A percentile compares a stretch with the other conserved stretches of the same genome.
Conservation (phyloP, 352 stramenopile genomes). For the Phytophthora lateralis region DNA sequence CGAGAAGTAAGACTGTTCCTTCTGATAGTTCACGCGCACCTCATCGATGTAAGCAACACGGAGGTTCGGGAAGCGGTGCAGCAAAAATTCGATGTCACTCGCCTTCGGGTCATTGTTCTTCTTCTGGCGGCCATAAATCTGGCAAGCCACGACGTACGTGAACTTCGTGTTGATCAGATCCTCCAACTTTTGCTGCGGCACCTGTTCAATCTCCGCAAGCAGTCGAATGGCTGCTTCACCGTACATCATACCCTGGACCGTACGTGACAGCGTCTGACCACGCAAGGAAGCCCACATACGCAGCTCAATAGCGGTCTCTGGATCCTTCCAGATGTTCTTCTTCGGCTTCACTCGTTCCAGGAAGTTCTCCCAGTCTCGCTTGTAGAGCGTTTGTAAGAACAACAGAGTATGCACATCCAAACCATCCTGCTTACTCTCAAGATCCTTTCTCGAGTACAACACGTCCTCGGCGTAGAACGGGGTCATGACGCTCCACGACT, state of each 20-base stretch:
- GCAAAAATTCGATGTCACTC: slow-evolving; percentile 98
- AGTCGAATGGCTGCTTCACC: slow-evolving; percentile 98
- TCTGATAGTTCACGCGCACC: slow-evolving; percentile 95
- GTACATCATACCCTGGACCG: slow-evolving; percentile 99
- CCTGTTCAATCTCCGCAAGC: slow-evolving; percentile 95
- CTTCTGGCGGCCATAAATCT: slow-evolving; percentile 99
- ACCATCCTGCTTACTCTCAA: slow-evolving; percentile 96
- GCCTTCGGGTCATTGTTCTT: slow-evolving; percentile 98
- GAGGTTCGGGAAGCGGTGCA: slow-evolving; percentile 97
- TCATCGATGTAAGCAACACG: slow-evolving; percentile 99
- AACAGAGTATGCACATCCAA: slow-evolving; percentile 87
- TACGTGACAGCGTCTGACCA: slow-evolving; percentile 97
- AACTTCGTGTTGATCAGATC: slow-evolving; percentile 99
- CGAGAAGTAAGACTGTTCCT: slow-evolving; percentile 96
- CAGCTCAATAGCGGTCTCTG: slow-evolving; percentile 86
- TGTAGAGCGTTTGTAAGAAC: slow-evolving; percentile 97
- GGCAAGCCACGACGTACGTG: slow-evolving; percentile 98
- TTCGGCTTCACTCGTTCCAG: slow-evolving; percentile 95
- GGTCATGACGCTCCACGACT: slow-evolving; percentile 98
- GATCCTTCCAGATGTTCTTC: slow-evolving; percentile 92
- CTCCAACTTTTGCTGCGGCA: slow-evolving; percentile 91
- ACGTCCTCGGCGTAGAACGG: slow-evolving; percentile 99
- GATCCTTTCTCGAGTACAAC: slow-evolving; percentile 95
- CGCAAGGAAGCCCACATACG: slow-evolving; percentile 98
- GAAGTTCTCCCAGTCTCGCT: slow-evolving; percentile 98